A percentile compares a stretch with the other conserved stretches of the same genome.
Conservation (phyloP, 129 eudicot species). For the Flaveria sonorensis region DNA sequence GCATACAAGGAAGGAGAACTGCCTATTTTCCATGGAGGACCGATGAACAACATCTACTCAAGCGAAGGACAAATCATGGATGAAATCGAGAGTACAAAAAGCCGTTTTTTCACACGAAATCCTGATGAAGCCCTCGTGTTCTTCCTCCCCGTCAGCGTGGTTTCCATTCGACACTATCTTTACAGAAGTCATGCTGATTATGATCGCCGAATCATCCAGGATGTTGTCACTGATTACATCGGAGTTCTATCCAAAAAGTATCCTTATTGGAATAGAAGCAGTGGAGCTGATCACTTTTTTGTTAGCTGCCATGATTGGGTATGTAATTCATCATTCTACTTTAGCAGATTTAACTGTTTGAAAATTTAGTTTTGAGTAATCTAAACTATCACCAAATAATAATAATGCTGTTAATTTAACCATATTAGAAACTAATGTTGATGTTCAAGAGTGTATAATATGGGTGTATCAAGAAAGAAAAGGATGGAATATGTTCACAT, state of each 20-base stretch:
- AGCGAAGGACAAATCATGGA: constrained; percentile 61
- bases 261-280: constrained; percentile 61
- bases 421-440: no score
- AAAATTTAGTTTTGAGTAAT: not conserved
- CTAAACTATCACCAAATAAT: no score
- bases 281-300: constrained; percentile 69
- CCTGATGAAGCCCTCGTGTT: constrained; percentile 53
- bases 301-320: constrained; percentile 79
- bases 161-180: constrained; percentile 46
- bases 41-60: constrained; percentile 61
- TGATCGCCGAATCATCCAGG: constrained; percentile 44
- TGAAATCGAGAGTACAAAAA: constrained; percentile 45
- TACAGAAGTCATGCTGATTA: constrained; percentile 41
- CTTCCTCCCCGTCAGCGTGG: constrained; percentile 61
- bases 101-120: constrained; percentile 35
- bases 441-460: no score
- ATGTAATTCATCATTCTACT: constrained; percentile 11
- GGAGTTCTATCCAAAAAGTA: constrained; percentile 45
- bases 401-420: no score
- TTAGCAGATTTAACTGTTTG: not conserved
- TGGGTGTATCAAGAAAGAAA: no score
- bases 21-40: constrained; percentile 64
- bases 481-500: no score
- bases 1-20: constrained; percentile 67
- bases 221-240: constrained; percentile 54